Percentiles rank a stretch among this genome's conserved stretches.
phyloP scores from a whole-genome alignment of 1,284 basidiomycete genomes.

The Tilletia horrida region DNA sequence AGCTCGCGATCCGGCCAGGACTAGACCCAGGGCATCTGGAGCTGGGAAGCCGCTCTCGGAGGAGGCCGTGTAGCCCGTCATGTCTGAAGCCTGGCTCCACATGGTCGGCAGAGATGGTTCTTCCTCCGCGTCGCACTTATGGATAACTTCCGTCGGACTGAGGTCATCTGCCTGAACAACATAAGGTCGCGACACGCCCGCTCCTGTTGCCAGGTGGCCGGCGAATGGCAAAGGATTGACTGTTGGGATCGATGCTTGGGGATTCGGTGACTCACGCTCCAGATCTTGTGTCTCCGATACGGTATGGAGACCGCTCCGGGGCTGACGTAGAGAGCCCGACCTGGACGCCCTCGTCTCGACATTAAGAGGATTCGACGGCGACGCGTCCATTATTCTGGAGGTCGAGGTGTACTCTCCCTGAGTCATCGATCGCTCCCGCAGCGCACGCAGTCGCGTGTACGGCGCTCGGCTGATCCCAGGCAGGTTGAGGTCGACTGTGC shows the following conservation, averaged over 20 bases:
- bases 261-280: too few species aligned
- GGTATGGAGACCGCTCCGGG: not conserved
- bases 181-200: too few species aligned
- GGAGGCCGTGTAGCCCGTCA: constrained; percentile 1
- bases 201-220: too few species aligned
- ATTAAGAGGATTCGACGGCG: not conserved
- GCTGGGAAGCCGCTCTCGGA: constrained; percentile 3
- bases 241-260: too few species aligned
- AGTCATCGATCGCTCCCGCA: constrained; percentile 3
- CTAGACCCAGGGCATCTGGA: constrained; percentile 9
- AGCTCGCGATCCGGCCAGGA: not conserved
- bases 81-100: constrained; percentile 13
- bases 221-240: too few species aligned
- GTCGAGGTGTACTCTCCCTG: not conserved
- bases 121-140: not conserved
- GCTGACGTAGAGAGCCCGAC: not conserved
- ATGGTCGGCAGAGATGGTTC: not conserved
- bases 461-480: not conserved
- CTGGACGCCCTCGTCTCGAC: too few species aligned
- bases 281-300: too few species aligned
- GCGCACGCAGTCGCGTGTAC: not conserved
- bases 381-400: not conserved
- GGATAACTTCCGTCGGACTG: not conserved
- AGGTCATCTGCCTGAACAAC: not conserved
- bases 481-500: not conserved